These are phyloP conservation scores for Leishmania martiniquensis DNA, from an alignment of 208 protist species.

Conservation along the genomic window DNA sequence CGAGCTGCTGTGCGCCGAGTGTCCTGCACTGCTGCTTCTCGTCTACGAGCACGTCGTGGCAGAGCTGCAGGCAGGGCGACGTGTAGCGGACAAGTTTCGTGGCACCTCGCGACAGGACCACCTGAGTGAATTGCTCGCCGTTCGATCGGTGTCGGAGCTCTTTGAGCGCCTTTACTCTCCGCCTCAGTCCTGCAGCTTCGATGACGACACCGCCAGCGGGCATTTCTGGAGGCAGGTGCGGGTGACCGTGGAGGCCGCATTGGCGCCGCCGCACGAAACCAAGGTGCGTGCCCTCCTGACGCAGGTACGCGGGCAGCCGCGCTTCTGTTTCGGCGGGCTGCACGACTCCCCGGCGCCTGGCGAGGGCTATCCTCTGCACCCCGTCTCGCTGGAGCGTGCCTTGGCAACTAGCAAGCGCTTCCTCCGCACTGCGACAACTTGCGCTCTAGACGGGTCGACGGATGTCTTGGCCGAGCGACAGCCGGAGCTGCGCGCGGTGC, in stretches of 20 bases:
- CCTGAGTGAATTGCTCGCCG: constrained; percentile 48
- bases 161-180: constrained; percentile 17
- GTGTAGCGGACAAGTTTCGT: constrained; percentile 45
- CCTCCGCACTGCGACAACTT: constrained; percentile 61
- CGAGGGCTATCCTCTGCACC: constrained; percentile 44
- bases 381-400: constrained; percentile 60
- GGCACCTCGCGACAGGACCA: constrained; percentile 37
- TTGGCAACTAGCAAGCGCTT: constrained; percentile 55
- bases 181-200: not conserved
- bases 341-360: constrained; percentile 12
- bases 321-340: constrained; percentile 38
- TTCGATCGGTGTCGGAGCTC: constrained; percentile 31
- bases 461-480: constrained; percentile 37
- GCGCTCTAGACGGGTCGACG: constrained; percentile 64
- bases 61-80: constrained; percentile 32
- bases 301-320: constrained; percentile 37
- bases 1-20: constrained; percentile 58
- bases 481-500: constrained; percentile 46
- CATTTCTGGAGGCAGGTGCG: constrained; percentile 60
- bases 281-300: constrained; percentile 27
- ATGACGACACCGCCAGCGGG: not conserved
- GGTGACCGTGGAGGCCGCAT: constrained; percentile 43
- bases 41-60: constrained; percentile 75
- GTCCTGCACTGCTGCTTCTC: constrained; percentile 64
- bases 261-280: constrained; percentile 32